Evolutionary conservation across 495 filamentous ascomycete species (phyloP).

Genomic region (Lepraria neglecta): DNA sequence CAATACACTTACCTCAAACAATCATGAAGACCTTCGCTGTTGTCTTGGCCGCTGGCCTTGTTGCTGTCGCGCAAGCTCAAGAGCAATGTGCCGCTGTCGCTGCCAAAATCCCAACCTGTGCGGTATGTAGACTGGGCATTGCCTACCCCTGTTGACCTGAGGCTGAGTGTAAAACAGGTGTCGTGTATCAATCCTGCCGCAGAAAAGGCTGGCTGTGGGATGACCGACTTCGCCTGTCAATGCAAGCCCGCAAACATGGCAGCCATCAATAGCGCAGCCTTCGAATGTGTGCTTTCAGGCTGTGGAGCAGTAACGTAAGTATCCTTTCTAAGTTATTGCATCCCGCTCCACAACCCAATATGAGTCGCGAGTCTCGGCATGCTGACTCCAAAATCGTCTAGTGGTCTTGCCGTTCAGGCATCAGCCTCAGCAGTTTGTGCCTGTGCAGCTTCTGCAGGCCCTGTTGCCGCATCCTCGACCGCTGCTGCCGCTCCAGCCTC

Average conservation of each 20-base stretch:
- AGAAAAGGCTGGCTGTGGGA: conserved; percentile 20
- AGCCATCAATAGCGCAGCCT: conserved; percentile 24
- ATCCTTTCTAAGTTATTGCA: too few species aligned
- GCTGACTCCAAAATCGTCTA: too few species aligned
- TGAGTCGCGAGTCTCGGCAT: neutral
- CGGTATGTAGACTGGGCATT: conserved; percentile 15
- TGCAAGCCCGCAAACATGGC: conserved; percentile 22
- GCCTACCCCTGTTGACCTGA: neutral
- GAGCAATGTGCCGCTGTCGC: conserved; percentile 23
- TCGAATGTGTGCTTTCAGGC: conserved; percentile 21
- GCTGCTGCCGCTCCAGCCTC: conserved; percentile 13
- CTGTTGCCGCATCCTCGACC: conserved; percentile 10
- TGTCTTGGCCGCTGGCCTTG: conserved; percentile 22
- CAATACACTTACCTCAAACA: neutral
- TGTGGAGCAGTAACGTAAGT: conserved; percentile 17
- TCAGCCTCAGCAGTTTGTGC: conserved; percentile 26
- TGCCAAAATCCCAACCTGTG: conserved; percentile 24
- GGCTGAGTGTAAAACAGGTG: conserved; percentile 15
- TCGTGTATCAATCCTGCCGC: conserved; percentile 20
- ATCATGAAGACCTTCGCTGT: conserved; percentile 20
- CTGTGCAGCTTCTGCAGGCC: conserved; percentile 4
- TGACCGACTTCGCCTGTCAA: conserved; percentile 25
- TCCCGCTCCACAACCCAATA: too few species aligned
- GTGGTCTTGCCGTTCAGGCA: conserved; percentile 22
- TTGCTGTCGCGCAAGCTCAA: conserved; percentile 24